Conservation (phyloP, 768 basidiomycete genomes). For the Kwoniella europaea region DNA sequence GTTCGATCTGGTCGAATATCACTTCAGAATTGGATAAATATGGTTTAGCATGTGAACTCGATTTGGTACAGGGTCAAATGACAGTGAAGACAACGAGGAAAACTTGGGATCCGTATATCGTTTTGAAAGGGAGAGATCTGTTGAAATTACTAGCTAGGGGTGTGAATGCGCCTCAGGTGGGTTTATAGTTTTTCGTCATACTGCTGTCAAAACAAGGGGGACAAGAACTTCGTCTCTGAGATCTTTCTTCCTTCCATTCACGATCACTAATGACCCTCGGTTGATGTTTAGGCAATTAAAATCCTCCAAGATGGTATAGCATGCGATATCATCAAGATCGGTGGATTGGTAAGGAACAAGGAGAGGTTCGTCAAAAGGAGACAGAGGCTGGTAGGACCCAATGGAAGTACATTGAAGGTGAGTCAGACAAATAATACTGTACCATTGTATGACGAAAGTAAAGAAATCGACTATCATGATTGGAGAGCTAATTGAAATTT, state of each 20-base stretch:
- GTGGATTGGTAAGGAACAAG: conserved; percentile 89
- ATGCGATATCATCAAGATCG: conserved; percentile 98
- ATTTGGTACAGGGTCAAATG: conserved; percentile 96
- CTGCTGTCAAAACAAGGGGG: too few species aligned
- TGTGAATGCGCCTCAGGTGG: conserved; percentile 66
- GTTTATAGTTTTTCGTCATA: conserved; percentile 4
- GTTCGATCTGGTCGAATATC: conserved; percentile 92
- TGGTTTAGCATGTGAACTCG: conserved; percentile 85
- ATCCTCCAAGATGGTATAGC: conserved; percentile 86
- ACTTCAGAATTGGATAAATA: conserved; percentile 73
- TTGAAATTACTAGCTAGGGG: conserved; percentile 93
- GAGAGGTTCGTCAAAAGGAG: conserved; percentile 94
- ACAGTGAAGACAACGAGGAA: conserved; percentile 95
- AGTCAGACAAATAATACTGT: conserved; percentile 29
- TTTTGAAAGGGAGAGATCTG: conserved; percentile 94
- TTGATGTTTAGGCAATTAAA: conserved; percentile 67
- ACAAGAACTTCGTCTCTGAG: too few species aligned
- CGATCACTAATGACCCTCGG: too few species aligned
- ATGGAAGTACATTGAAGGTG: conserved; percentile 96
- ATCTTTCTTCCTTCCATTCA: too few species aligned
- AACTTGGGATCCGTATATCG: conserved; percentile 94
- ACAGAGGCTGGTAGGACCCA: conserved; percentile 95
- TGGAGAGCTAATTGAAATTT: too few species aligned
- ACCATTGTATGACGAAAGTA: too few species aligned
- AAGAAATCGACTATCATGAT: too few species aligned